Base-by-base conservation (phyloP, 129 eudicot species). In the Chrysanthemum seticuspe region DNA sequence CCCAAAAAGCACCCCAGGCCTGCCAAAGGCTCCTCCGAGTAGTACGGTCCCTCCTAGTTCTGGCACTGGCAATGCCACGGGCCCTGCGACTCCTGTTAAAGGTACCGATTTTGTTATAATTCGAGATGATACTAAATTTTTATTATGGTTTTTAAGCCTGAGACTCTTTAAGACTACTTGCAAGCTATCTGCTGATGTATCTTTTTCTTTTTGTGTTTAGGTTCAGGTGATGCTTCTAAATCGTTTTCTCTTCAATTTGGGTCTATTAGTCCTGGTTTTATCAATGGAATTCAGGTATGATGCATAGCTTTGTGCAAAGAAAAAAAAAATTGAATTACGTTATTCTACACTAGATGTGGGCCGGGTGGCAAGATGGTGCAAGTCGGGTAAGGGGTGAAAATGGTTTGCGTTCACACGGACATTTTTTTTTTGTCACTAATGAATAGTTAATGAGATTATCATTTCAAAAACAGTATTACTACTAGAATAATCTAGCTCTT, bases 201-300 rank as follows among this genome's bases (percentile, higher is more conserved):
- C 14, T 71, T 62, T 40, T 57, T 58, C 21, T 19, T 31, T 77
- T 13, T 59, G 62, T 40, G 49, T 34, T 50, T 78, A 82, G 87
- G 81, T 59, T 78, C 90, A 51, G 89, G 79, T 72, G 98, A 84
- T 71, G 83, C 86, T 52, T 83, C 92, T 48, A 80, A 49, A 72
- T 74, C 85, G 48, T 79, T 87, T 74, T 36, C 89, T 55, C 83
- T 94, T 77, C 98, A 94, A 78, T 94, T 94, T 83, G 98, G 98
- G 68, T 85, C 97, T 21, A 82, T 94, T 70, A 88, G 88, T 74
- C 90, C 98, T 1, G 85, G 89, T 77, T 68, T 86, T 48, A 80
- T 85, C 80, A 87, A 87, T 23, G 96, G 85, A 55, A 82, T 94
- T 92, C 97, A 90, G 97, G 97, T 89, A 84, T 16, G 48, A 51